These are phyloP conservation scores for Solidago caesia DNA, from an alignment of 129 eudicot genomes.

Conservation along the genomic window DNA sequence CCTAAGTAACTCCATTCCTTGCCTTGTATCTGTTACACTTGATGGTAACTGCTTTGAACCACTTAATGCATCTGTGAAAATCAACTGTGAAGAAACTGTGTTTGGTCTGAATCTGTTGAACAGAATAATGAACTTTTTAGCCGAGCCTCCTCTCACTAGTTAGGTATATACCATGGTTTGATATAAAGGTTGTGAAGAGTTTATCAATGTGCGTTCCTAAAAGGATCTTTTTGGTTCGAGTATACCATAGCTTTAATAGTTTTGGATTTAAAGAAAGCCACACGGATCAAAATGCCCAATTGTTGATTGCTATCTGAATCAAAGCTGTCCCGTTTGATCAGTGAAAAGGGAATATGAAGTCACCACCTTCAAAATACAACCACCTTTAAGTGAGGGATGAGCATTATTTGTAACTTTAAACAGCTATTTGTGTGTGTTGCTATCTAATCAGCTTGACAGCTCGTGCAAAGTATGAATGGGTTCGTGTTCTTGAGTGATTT, in stretches of 20 bases:
- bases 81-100: constrained; percentile 97
- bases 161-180: constrained; percentile 11
- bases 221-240: constrained; percentile 9
- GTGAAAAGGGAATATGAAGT: background rate
- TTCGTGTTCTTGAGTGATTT: constrained; percentile 19
- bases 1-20: constrained; percentile 68
- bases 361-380: background rate
- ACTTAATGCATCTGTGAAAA: constrained; percentile 61
- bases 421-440: background rate
- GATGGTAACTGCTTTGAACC: constrained; percentile 86
- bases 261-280: background rate
- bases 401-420: background rate
- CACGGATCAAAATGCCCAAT: background rate
- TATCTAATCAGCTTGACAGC: constrained; percentile 8
- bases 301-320: constrained; percentile 12
- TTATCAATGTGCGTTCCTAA: background rate
- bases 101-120: constrained; percentile 92
- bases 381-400: background rate
- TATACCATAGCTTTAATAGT: constrained; percentile 3
- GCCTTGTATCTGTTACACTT: constrained; percentile 72
- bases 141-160: constrained; percentile 42
- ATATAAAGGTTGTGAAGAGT: background rate
- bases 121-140: constrained; percentile 74
- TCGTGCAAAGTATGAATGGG: constrained; percentile 24
- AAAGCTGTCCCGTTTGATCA: background rate